These are phyloP conservation scores for Sporisorium sorghi DNA, from an alignment of 1,284 basidiomycete species.

Conservation along the genomic window DNA sequence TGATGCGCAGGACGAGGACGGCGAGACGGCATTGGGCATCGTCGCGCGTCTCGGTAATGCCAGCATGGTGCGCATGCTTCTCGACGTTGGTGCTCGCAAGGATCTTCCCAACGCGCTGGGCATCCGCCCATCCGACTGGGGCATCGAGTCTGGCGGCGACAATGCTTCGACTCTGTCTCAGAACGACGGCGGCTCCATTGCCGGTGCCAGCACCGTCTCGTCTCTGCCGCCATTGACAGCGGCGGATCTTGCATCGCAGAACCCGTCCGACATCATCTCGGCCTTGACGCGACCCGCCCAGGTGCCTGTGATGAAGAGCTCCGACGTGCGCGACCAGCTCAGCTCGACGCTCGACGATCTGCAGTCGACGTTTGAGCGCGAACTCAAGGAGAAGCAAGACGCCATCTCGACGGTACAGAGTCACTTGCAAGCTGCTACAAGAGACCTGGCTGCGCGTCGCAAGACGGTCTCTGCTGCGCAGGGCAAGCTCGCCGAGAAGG, in stretches of 20 bases:
- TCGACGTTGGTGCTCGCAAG: conserved; percentile 94
- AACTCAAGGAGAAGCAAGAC: conserved; percentile 88
- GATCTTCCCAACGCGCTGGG: conserved; percentile 93
- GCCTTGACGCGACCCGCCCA: conserved; percentile 64
- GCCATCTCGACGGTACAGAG: conserved; percentile 85
- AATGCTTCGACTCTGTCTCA: conserved; percentile 20
- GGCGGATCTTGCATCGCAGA: conserved; percentile 56
- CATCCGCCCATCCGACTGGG: conserved; percentile 90
- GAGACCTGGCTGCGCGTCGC: conserved; percentile 87
- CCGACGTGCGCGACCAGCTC: conserved; percentile 82
- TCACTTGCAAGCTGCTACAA: conserved; percentile 87
- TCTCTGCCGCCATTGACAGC: conserved; percentile 43
- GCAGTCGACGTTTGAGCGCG: conserved; percentile 83
- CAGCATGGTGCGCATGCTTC: conserved; percentile 83
- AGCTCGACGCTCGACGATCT: conserved; percentile 76
- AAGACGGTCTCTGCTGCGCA: conserved; percentile 70
- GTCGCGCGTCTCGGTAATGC: conserved; percentile 93
- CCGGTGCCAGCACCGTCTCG: conserved; percentile 29
- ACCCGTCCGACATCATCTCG: conserved; percentile 76
- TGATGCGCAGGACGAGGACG: conserved; percentile 93
- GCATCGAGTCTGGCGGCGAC: conserved; percentile 54
- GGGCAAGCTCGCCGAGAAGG: conserved; percentile 56
- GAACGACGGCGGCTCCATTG: conserved; percentile 23
- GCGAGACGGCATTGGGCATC: conserved; percentile 95
- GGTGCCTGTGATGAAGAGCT: conserved; percentile 83